Base-by-base conservation (phyloP, 202 grass and related monocot species). In the Panicum virgatum region DNA sequence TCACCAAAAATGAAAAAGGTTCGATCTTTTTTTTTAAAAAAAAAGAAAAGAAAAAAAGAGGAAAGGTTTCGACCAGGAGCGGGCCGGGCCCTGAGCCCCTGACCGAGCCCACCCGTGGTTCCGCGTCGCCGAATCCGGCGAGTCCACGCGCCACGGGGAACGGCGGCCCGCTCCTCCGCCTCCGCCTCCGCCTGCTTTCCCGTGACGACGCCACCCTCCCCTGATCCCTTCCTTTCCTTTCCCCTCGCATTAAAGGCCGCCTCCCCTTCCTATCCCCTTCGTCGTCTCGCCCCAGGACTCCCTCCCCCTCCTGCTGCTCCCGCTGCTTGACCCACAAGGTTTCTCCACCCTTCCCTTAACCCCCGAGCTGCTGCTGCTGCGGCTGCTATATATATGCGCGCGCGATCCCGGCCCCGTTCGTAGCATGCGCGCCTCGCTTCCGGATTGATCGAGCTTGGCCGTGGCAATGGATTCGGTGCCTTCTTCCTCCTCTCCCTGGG, bases 391-490 rank as follows among this genome's bases (percentile, higher is more conserved):
- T 89, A 83, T 74, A 84, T 10, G 19, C 76, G 16, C 46, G 59
- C 60, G 48, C 30, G 7, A 44, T 8, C 51, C 57, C 66, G n/a
- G 11, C 39, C 54, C 53, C 53, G 10, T 61, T 64, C 82, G 25
- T 81, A 72, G 56, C 64, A 58, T 77, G 54, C 76, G 6, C 19
- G 25, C 58, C 13, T 40, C 62, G 60, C 7, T 52, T 39, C 43
- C 59, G 60, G 73, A 44, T 51, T 19, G 27, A 29, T 18, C 47
- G 19, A 45, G 42, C 36, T 29, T 0, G 16, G 56, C 47, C 56
- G 48, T 6, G 72, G 61, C 65, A 67, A 86, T 80, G 88, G 88
- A 86, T 75, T 80, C 74, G 60, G 22, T 18, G 32, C 79, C 82
- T 66, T 67, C 88, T 1, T 84, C 75, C 0, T 50, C 60, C 12